Percentiles rank a stretch among this genome's conserved stretches.
Evolutionary conservation across 768 basidiomycete genomes (phyloP).

Genomic region (Atractiella rhizophila): DNA sequence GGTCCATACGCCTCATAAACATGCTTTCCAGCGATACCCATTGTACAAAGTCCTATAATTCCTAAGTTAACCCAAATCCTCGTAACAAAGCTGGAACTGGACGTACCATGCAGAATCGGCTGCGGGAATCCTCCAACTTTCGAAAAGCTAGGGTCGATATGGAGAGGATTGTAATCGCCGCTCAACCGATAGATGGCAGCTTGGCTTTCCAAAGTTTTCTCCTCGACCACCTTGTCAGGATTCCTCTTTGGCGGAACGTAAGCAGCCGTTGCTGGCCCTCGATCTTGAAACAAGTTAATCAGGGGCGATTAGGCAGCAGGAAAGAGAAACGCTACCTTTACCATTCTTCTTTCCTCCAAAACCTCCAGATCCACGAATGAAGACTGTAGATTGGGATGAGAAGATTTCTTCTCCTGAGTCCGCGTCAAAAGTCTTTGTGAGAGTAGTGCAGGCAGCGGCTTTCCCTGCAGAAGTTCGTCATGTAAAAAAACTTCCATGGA

Average conservation of each 20-base stretch:
- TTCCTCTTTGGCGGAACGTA: slow-evolving; percentile 57
- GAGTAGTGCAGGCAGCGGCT: slow-evolving; percentile 59
- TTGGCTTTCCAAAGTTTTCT: slow-evolving; percentile 54
- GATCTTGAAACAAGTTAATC: slow-evolving; percentile 30
- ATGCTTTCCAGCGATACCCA: slow-evolving; percentile 84
- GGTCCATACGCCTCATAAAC: slow-evolving; percentile 61
- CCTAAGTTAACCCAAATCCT: slow-evolving; percentile 24
- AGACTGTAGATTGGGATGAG: slow-evolving; percentile 74
- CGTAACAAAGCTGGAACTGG: background rate
- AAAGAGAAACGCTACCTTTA: slow-evolving; percentile 30
- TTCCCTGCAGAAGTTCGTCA: slow-evolving; percentile 42
- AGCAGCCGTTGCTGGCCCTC: slow-evolving; percentile 58
- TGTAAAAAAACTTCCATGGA: background rate
- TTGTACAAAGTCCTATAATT: slow-evolving; percentile 70
- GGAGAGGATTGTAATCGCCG: slow-evolving; percentile 45
- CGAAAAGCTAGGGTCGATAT: slow-evolving; percentile 84
- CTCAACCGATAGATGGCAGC: slow-evolving; percentile 80
- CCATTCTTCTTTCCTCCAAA: slow-evolving; percentile 78
- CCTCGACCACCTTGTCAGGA: slow-evolving; percentile 67
- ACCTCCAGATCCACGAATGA: slow-evolving; percentile 82
- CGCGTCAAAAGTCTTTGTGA: slow-evolving; percentile 59
- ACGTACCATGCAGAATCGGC: slow-evolving; percentile 51
- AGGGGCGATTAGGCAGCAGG: background rate
- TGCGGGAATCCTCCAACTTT: slow-evolving; percentile 81
- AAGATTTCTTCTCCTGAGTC: slow-evolving; percentile 51